A percentile compares a stretch with the other conserved stretches of the same genome.
Evolutionary conservation across 2,329 filamentous ascomycete species (phyloP).

Genomic region (Sporothrix euskadiensis): DNA sequence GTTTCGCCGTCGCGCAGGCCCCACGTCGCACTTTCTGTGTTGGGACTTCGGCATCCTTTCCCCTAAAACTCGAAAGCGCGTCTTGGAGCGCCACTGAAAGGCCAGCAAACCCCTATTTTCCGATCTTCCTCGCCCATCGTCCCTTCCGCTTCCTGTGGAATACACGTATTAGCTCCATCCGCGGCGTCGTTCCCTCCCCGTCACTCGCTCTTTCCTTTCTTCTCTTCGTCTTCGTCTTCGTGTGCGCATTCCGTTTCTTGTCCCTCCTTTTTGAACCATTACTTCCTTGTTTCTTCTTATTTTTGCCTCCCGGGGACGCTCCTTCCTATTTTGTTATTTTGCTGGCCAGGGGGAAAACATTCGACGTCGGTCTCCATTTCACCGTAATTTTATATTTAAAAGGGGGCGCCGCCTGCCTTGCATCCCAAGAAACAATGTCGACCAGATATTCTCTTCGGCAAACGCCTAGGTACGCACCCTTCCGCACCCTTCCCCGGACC

Average conservation of each 20-base stretch:
- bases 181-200: neutral
- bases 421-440: constrained; percentile 35
- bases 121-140: neutral
- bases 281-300: neutral
- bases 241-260: constrained; percentile 18
- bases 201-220: constrained; percentile 18
- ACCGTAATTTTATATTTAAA: constrained; percentile 18
- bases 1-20: neutral
- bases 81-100: neutral
- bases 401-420: constrained; percentile 10
- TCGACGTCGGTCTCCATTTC: neutral
- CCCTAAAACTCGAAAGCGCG: neutral
- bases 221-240: constrained; percentile 1
- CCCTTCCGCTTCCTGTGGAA: neutral
- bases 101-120: constrained; percentile 3
- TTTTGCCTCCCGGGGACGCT: neutral
- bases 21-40: constrained; percentile 17
- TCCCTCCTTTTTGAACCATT: constrained; percentile 15
- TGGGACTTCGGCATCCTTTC: neutral
- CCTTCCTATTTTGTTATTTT: constrained; percentile 22
- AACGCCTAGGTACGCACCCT: constrained; percentile 38
- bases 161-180: constrained; percentile 9
- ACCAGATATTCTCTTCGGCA: constrained; percentile 40
- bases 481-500: neutral
- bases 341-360: neutral